Conservation (phyloP, 768 basidiomycete species). For the Lyophyllum semitale region DNA sequence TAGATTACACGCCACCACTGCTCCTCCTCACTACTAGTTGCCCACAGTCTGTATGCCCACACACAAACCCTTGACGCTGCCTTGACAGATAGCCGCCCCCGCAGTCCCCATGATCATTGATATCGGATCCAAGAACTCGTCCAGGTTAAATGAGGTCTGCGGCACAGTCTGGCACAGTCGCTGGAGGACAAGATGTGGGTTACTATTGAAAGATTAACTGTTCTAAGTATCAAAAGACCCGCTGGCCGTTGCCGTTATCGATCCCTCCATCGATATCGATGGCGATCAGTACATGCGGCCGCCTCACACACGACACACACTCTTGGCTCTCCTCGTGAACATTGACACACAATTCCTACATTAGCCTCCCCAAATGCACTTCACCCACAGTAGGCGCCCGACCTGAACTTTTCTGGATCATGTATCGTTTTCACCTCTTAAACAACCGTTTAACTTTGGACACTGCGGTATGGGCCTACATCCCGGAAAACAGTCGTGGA, state of each 20-base stretch:
- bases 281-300: slow-evolving; percentile 10
- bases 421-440: neutral
- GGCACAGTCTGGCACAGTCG: neutral
- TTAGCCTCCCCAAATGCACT: neutral
- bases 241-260: slow-evolving; percentile 15
- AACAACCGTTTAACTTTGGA: neutral
- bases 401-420: no score
- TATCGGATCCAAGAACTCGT: neutral
- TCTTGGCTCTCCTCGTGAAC: neutral
- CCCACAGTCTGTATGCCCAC: neutral
- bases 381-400: no score
- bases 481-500: no score
- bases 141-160: neutral
- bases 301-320: neutral
- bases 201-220: neutral
- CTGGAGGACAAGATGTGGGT: slow-evolving; percentile 8
- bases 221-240: neutral
- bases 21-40: neutral
- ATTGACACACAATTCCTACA: neutral
- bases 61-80: neutral
- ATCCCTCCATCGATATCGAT: slow-evolving; percentile 17
- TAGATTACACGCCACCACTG: slow-evolving; percentile 11
- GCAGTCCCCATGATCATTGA: neutral
- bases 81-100: neutral
- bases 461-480: neutral